These are phyloP conservation scores for Zoysia matrella DNA, from an alignment of 202 grass and related monocot species.

Conservation along the genomic window DNA sequence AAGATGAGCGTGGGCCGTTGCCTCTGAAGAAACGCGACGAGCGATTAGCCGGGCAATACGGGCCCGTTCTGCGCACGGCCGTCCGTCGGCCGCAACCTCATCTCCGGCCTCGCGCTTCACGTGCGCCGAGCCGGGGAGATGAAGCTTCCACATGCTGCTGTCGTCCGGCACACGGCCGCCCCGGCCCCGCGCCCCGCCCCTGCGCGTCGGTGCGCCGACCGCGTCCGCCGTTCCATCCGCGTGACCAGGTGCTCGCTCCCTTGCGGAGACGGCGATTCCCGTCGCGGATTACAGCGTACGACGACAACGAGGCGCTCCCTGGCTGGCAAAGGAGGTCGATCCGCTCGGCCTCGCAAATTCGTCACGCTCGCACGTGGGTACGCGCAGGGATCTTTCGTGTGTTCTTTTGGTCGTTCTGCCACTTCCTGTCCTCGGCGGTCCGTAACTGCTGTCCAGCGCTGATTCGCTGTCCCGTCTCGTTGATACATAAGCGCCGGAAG, in stretches of 20 bases:
- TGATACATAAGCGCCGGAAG: neutral
- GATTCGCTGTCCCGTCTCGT: neutral
- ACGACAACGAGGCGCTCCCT: neutral
- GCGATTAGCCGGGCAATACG: no score
- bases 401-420: neutral
- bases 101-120: neutral
- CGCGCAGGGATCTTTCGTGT: neutral
- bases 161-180: neutral
- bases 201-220: neutral
- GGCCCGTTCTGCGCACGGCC: no score
- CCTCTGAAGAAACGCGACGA: no score
- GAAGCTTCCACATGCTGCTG: neutral
- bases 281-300: neutral
- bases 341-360: slow-evolving; percentile 38
- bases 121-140: neutral
- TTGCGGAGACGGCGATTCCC: slow-evolving; percentile 53
- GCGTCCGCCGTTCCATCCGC: slow-evolving; percentile 28
- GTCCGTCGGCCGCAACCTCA: no score
- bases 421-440: neutral
- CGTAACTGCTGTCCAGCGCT: neutral
- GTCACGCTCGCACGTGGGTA: slow-evolving; percentile 39
- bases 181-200: no score
- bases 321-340: neutral
- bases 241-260: slow-evolving; percentile 53
- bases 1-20: no score